These are phyloP conservation scores for Adiantum capillusveneris DNA, from an alignment of 75 land plant genomes.

Conservation along the genomic window DNA sequence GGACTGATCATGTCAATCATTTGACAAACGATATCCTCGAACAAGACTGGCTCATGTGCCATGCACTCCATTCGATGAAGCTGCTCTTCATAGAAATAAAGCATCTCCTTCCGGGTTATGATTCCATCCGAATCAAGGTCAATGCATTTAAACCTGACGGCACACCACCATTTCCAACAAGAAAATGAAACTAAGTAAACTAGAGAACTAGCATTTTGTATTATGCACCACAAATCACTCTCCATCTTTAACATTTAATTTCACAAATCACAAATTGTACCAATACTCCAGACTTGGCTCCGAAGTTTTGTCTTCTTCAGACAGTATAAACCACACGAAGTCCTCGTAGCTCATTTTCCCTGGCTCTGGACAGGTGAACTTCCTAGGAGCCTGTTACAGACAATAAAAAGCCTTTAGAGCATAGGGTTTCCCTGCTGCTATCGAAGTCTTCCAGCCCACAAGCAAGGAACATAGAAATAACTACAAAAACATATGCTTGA, in stretches of 20 bases:
- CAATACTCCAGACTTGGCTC: slow-evolving; percentile 95
- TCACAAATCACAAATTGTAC: too few species aligned
- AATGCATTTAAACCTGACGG: slow-evolving; percentile 98
- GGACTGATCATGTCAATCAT: slow-evolving; percentile 94
- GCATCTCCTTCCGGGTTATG: slow-evolving; percentile 89
- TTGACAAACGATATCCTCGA: slow-evolving; percentile 95
- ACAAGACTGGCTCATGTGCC: slow-evolving; percentile 95
- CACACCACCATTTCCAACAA: too few species aligned
- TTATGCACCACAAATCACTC: too few species aligned
- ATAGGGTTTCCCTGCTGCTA: too few species aligned
- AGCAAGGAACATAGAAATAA: too few species aligned
- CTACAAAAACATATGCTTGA: too few species aligned
- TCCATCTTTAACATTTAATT: too few species aligned
- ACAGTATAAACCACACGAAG: slow-evolving; percentile 89
- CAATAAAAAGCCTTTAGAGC: too few species aligned
- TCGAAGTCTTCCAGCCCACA: too few species aligned
- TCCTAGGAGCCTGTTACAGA: slow-evolving; percentile 72
- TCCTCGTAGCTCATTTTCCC: slow-evolving; percentile 99
- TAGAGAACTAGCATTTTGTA: too few species aligned
- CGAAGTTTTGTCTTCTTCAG: slow-evolving; percentile 96
- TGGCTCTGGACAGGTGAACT: slow-evolving; percentile 67
- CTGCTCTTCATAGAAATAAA: slow-evolving; percentile 95
- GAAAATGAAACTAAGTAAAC: too few species aligned
- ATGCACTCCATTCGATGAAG: slow-evolving; percentile 98
- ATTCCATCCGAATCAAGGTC: slow-evolving; percentile 95